A percentile compares a stretch with the other conserved stretches of the same genome.
These are phyloP conservation scores for Fonsecaea multimorphosa DNA, from an alignment of 2,329 filamentous ascomycete genomes.

Conservation along the genomic window DNA sequence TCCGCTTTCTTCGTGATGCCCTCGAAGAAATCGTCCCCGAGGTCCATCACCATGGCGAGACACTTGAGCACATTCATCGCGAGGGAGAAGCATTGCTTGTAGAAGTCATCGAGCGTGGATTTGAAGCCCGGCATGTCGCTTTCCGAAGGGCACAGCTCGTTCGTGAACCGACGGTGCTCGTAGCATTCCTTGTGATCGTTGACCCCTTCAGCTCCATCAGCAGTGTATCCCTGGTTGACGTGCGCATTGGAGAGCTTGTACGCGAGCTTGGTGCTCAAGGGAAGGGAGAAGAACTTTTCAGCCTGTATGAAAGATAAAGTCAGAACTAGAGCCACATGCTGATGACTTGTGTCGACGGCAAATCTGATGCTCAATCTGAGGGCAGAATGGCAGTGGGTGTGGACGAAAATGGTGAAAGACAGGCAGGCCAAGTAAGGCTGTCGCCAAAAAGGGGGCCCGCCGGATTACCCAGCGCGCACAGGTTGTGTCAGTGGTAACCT, in stretches of 20 bases:
- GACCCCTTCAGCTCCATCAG: conserved; percentile 32
- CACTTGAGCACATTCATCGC: conserved; percentile 58
- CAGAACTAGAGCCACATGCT: not conserved
- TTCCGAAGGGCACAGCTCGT: conserved; percentile 32
- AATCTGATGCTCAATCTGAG: not conserved
- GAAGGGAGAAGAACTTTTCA: conserved; percentile 53
- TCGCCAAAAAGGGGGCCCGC: not conserved
- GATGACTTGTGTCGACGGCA: not conserved
- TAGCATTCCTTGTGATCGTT: conserved; percentile 38
- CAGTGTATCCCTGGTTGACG: conserved; percentile 35
- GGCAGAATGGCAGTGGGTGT: not conserved
- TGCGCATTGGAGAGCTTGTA: conserved; percentile 52
- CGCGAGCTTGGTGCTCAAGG: conserved; percentile 53
- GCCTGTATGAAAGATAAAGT: conserved; percentile 27
- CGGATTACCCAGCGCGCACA: not conserved
- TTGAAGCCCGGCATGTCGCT: conserved; percentile 54
- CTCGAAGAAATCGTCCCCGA: conserved; percentile 63
- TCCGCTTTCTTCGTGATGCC: conserved; percentile 59
- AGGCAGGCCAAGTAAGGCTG: conserved; percentile 1
- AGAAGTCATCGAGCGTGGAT: conserved; percentile 49
- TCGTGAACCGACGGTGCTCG: conserved; percentile 34
- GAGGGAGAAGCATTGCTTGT: conserved; percentile 56
- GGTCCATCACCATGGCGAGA: conserved; percentile 62
- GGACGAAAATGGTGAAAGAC: not conserved
- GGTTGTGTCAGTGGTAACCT: not conserved